A percentile compares a stretch with the other conserved stretches of the same genome.
Conservation (phyloP, 179 eudicot species). For the Silene vulgaris region DNA sequence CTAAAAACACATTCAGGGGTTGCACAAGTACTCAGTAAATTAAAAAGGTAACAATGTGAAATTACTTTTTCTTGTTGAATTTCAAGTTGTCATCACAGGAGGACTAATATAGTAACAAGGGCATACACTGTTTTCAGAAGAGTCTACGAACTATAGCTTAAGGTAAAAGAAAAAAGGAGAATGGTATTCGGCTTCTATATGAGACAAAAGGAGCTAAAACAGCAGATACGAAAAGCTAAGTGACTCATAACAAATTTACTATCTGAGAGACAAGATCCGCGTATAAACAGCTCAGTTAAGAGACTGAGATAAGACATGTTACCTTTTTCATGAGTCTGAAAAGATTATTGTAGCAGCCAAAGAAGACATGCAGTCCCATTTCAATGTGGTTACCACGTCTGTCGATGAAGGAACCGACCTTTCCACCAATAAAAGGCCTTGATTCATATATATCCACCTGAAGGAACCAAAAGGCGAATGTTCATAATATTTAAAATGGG, state of each 20-base stretch:
- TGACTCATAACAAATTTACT: not conserved
- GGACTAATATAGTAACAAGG: not conserved
- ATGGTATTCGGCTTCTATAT: not conserved
- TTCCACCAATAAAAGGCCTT: conserved; percentile 92
- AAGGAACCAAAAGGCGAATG: conserved; percentile 16
- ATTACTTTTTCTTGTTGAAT: not conserved
- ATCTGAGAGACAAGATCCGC: conserved; percentile 9
- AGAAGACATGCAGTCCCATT: conserved; percentile 98
- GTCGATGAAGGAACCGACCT: conserved; percentile 95
- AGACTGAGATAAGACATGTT: conserved; percentile 16
- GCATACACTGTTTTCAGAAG: not conserved
- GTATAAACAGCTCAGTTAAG: not conserved
- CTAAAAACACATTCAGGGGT: conserved; percentile 16
- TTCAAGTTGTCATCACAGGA: not conserved
- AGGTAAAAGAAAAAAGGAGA: not conserved
- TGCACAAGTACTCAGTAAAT: not conserved
- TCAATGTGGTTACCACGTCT: conserved; percentile 89
- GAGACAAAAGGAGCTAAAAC: conserved; percentile 12
- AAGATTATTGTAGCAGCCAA: conserved; percentile 95
- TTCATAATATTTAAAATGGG: not conserved
- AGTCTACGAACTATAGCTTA: not conserved
- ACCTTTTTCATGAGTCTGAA: conserved; percentile 98
- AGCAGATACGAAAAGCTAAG: conserved; percentile 2
- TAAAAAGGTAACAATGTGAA: not conserved
- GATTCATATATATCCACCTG: conserved; percentile 98